Conservation (phyloP, 768 basidiomycete genomes). For the Hygrophorus russula region DNA sequence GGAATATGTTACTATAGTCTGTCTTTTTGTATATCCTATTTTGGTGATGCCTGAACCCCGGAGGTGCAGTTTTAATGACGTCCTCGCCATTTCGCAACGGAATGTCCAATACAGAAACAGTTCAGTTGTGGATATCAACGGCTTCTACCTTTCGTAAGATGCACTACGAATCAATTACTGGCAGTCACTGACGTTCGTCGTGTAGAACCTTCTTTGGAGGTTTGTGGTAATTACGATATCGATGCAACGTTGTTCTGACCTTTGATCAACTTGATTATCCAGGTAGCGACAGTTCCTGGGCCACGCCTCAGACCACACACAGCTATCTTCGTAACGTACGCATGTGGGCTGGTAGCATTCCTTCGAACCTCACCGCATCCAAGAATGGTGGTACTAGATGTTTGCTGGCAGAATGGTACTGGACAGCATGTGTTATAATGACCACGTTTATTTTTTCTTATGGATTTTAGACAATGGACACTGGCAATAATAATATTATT, state of each 20-base stretch:
- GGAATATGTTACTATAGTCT: conserved; percentile 58
- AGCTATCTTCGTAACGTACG: conserved; percentile 71
- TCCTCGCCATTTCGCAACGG: conserved; percentile 45
- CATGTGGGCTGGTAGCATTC: conserved; percentile 43
- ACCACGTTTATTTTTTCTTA: too few species aligned
- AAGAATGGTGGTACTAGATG: neutral
- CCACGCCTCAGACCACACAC: conserved; percentile 52
- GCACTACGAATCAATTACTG: neutral
- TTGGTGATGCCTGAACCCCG: neutral
- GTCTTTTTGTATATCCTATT: conserved; percentile 15
- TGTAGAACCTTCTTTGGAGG: conserved; percentile 77
- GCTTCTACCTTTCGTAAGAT: conserved; percentile 70
- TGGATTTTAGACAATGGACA: too few species aligned
- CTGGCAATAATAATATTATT: too few species aligned
- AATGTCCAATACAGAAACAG: conserved; percentile 55
- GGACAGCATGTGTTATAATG: too few species aligned
- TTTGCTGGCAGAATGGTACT: too few species aligned
- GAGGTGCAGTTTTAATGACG: conserved; percentile 51
- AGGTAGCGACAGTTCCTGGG: conserved; percentile 63
- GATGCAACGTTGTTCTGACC: neutral
- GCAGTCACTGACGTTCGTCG: conserved; percentile 3
- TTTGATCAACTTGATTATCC: conserved; percentile 3
- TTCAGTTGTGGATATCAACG: conserved; percentile 42
- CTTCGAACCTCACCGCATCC: conserved; percentile 29
- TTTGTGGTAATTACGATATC: conserved; percentile 8